phyloP scores from a whole-genome alignment of 2,329 filamentous ascomycete genomes.

The Pseudogymnoascus sp. region DNA sequence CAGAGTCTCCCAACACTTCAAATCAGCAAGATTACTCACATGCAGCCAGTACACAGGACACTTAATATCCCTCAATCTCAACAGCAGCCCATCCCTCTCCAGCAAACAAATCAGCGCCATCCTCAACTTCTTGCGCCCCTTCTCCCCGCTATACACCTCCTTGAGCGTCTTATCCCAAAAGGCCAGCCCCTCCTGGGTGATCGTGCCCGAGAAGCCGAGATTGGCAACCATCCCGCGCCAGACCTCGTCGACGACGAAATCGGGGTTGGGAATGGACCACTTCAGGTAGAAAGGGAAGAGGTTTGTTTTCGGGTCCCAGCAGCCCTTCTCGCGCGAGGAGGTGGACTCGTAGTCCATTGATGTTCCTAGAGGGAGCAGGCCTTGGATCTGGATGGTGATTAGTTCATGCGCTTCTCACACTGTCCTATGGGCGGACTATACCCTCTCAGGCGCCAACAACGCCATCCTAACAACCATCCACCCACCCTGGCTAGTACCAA shows the following conservation, averaged over 20 bases:
- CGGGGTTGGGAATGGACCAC: slow-evolving; percentile 36
- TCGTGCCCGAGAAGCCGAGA: slow-evolving; percentile 39
- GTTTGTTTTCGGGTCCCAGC: slow-evolving; percentile 40
- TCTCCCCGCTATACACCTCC: slow-evolving; percentile 40
- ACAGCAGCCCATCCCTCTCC: slow-evolving; percentile 40
- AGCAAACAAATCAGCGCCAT: slow-evolving; percentile 39
- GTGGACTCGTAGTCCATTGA: slow-evolving; percentile 47
- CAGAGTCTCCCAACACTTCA: not conserved
- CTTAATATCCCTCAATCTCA: slow-evolving; percentile 38
- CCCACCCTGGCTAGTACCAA: slow-evolving; percentile 46
- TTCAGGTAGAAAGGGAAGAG: slow-evolving; percentile 36
- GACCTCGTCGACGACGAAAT: slow-evolving; percentile 40
- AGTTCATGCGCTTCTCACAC: not conserved
- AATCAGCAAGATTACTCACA: slow-evolving; percentile 26
- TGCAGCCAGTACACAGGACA: slow-evolving; percentile 48
- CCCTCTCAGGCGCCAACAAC: slow-evolving; percentile 40
- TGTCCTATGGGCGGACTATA: slow-evolving; percentile 19
- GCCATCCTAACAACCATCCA: slow-evolving; percentile 45
- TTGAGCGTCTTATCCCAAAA: slow-evolving; percentile 42
- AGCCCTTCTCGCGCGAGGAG: slow-evolving; percentile 37
- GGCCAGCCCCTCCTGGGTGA: slow-evolving; percentile 29
- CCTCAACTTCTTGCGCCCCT: slow-evolving; percentile 40
- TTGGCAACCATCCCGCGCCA: slow-evolving; percentile 39
- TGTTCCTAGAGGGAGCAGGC: slow-evolving; percentile 41
- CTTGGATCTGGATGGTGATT: slow-evolving; percentile 33